Percentiles rank a stretch among this genome's conserved stretches.
These are phyloP conservation scores for Aspergillus viridinutans DNA, from an alignment of 2,329 filamentous ascomycete species.

Conservation along the genomic window DNA sequence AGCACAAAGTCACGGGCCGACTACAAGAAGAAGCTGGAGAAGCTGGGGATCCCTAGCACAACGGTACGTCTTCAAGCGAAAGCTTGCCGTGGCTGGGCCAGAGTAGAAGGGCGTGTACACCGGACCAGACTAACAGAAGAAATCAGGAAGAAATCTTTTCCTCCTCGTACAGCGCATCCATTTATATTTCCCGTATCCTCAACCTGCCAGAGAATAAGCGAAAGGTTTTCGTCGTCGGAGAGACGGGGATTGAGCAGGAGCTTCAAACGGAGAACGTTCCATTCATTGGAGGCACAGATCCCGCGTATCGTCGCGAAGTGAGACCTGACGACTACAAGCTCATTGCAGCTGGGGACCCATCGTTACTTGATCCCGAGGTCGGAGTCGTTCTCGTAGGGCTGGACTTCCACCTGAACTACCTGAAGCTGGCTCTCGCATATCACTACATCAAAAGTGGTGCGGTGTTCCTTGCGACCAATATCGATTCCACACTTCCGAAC, in stretches of 20 bases:
- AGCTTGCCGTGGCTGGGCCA: neutral
- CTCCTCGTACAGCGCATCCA: slow-evolving; percentile 87
- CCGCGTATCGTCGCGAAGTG: slow-evolving; percentile 70
- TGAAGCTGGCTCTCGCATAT: slow-evolving; percentile 79
- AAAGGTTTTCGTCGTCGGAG: slow-evolving; percentile 92
- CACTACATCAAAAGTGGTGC: slow-evolving; percentile 81
- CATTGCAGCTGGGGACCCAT: slow-evolving; percentile 67
- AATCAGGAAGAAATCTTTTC: slow-evolving; percentile 84
- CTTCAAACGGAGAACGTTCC: slow-evolving; percentile 72
- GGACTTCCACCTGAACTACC: slow-evolving; percentile 93
- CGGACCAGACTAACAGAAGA: neutral
- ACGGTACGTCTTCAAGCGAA: slow-evolving; percentile 46
- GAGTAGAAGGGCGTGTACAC: neutral
- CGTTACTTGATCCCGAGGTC: slow-evolving; percentile 77
- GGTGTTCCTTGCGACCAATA: slow-evolving; percentile 87
- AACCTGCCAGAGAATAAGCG: slow-evolving; percentile 71
- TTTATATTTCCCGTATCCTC: slow-evolving; percentile 94
- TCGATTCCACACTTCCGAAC: slow-evolving; percentile 82
- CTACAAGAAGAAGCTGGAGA: slow-evolving; percentile 86
- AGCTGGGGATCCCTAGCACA: slow-evolving; percentile 71
- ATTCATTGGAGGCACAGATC: slow-evolving; percentile 84
- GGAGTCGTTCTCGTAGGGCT: slow-evolving; percentile 84
- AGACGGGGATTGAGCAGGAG: slow-evolving; percentile 86
- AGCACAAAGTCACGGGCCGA: slow-evolving; percentile 92
- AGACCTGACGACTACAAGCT: slow-evolving; percentile 72